phyloP scores from a whole-genome alignment of 768 basidiomycete species.

The Hericium coralloides region DNA sequence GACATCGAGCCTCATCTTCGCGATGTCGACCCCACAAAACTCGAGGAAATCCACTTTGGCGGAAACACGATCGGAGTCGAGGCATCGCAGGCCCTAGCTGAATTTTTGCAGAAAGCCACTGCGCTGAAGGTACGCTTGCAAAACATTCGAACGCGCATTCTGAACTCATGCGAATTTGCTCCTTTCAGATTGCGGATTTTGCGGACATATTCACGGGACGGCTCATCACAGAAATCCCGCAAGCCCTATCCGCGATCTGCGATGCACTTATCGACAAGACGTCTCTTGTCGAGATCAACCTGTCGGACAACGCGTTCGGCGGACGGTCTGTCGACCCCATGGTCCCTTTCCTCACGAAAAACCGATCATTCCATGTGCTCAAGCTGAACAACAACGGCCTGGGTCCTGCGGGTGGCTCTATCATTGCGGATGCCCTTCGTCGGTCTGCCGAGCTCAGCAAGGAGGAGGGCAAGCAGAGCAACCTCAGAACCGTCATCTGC shows the following conservation, averaged over 20 bases:
- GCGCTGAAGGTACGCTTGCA: conserved; percentile 52
- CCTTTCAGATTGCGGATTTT: conserved; percentile 78
- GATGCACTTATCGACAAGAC: conserved; percentile 75
- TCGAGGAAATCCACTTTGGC: conserved; percentile 88
- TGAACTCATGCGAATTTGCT: neutral
- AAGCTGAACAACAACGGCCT: conserved; percentile 96
- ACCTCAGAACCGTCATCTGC: conserved; percentile 75
- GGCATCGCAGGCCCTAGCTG: conserved; percentile 77
- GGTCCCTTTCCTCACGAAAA: conserved; percentile 79
- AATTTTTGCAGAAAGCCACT: conserved; percentile 61
- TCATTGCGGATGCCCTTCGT: neutral
- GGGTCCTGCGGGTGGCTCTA: conserved; percentile 76
- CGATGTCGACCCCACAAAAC: conserved; percentile 48
- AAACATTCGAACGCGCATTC: conserved; percentile 1
- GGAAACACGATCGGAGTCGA: conserved; percentile 93
- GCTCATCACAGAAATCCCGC: conserved; percentile 90
- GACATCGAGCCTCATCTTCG: conserved; percentile 71
- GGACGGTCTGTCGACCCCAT: conserved; percentile 92
- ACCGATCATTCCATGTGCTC: conserved; percentile 74
- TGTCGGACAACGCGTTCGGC: conserved; percentile 95
- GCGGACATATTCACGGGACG: conserved; percentile 98
- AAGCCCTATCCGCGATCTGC: conserved; percentile 81
- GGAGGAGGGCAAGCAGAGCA: conserved; percentile 62
- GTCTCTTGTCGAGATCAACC: conserved; percentile 78
- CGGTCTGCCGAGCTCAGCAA: conserved; percentile 18